These are phyloP conservation scores for Starmerella scarabaei DNA, from an alignment of 805 yeast genomes.

Conservation along the genomic window DNA sequence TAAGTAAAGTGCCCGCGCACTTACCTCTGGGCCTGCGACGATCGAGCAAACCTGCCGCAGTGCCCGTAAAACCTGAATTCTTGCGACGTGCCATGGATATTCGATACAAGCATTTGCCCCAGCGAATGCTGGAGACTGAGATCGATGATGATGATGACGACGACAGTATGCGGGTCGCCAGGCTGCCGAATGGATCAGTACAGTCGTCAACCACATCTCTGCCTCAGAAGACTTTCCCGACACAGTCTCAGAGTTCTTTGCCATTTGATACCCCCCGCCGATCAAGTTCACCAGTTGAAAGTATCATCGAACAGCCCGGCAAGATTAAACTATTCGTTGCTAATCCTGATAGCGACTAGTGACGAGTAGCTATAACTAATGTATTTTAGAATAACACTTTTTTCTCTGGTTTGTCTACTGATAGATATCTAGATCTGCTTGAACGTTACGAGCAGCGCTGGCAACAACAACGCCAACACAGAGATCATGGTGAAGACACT, in stretches of 20 bases:
- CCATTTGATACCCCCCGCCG: slow-evolving; percentile 5
- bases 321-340: slow-evolving; percentile 29
- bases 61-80: slow-evolving; percentile 22
- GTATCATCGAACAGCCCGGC: slow-evolving; percentile 26
- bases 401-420: not conserved
- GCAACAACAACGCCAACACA: slow-evolving; percentile 36
- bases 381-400: not conserved
- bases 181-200: not conserved
- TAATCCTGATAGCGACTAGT: slow-evolving; percentile 26
- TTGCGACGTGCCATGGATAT: slow-evolving; percentile 29
- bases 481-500: slow-evolving; percentile 48
- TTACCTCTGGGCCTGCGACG: slow-evolving; percentile 21
- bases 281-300: slow-evolving; percentile 21
- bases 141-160: slow-evolving; percentile 43
- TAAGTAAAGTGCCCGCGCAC: slow-evolving; percentile 17
- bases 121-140: slow-evolving; percentile 60
- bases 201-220: not conserved
- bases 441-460: slow-evolving; percentile 44
- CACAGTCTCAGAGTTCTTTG: not conserved
- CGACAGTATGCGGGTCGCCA: slow-evolving; percentile 1
- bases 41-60: slow-evolving; percentile 7
- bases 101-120: slow-evolving; percentile 33
- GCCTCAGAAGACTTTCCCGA: not conserved
- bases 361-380: not conserved
- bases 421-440: not conserved